Evolutionary conservation across 2,329 filamentous ascomycete genomes (phyloP).

Genomic region (Colletotrichum lupini): DNA sequence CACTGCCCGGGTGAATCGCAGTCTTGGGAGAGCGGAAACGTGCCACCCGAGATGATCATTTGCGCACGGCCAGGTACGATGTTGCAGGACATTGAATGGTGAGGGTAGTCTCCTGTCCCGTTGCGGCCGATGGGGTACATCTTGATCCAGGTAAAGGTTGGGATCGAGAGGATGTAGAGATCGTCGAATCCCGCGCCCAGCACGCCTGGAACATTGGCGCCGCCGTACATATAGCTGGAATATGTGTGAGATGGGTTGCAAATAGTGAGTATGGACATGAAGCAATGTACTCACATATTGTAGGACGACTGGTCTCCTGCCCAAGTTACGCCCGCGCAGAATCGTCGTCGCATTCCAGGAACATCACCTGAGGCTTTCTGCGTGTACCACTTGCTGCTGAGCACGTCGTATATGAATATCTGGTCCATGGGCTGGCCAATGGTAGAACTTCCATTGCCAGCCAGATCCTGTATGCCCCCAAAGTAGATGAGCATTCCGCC

Average conservation of each 20-base stretch:
- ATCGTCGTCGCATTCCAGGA: constrained; percentile 64
- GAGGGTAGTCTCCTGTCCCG: constrained; percentile 53
- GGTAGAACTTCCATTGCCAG: constrained; percentile 58
- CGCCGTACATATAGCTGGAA: constrained; percentile 70
- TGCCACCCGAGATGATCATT: constrained; percentile 73
- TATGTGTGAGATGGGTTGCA: constrained; percentile 11
- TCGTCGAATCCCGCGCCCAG: constrained; percentile 67
- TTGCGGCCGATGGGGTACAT: constrained; percentile 56
- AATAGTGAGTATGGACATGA: neutral
- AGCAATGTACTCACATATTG: constrained; percentile 64
- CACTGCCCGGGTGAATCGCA: constrained; percentile 66
- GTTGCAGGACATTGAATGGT: constrained; percentile 69
- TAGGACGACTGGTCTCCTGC: constrained; percentile 69
- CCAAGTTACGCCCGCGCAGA: constrained; percentile 71
- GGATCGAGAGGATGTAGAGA: constrained; percentile 70
- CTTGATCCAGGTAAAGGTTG: constrained; percentile 73
- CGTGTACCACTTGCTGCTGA: constrained; percentile 68
- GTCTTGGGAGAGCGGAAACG: constrained; percentile 58
- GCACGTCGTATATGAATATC: constrained; percentile 71
- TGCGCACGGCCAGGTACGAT: constrained; percentile 64
- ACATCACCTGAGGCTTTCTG: constrained; percentile 66
- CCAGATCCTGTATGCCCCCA: constrained; percentile 65
- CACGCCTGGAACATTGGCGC: constrained; percentile 57
- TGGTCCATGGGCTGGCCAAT: constrained; percentile 57
- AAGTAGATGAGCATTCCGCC: constrained; percentile 71